Conservation (phyloP, 1,284 basidiomycete genomes). For the Apiotrichum gamsii region DNA sequence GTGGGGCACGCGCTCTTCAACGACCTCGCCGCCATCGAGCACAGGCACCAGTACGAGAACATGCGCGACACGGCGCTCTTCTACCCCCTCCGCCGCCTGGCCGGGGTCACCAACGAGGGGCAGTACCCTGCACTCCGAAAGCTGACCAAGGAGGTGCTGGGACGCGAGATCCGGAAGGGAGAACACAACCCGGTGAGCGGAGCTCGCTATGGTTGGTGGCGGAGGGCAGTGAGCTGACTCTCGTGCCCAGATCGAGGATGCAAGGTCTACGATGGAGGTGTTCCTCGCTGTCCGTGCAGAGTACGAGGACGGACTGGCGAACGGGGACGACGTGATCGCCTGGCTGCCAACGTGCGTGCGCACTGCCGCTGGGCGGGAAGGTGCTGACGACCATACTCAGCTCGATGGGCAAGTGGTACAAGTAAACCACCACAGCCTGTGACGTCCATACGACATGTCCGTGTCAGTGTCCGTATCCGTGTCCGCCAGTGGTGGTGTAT, state of each 20-base stretch:
- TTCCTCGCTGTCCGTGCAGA: slow-evolving; percentile 35
- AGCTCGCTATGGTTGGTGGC: not conserved
- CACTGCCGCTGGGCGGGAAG: too few relatives aligned
- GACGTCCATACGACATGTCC: too few relatives aligned
- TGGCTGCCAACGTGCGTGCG: slow-evolving; percentile 23
- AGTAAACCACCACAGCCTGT: too few relatives aligned
- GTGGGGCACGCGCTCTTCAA: slow-evolving; percentile 90
- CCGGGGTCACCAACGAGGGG: slow-evolving; percentile 32
- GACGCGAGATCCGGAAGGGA: slow-evolving; percentile 48
- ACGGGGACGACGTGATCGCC: slow-evolving; percentile 26
- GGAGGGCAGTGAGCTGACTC: not conserved
- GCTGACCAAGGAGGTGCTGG: slow-evolving; percentile 49
- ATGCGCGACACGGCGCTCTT: slow-evolving; percentile 53
- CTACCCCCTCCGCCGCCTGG: slow-evolving; percentile 44
- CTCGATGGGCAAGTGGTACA: slow-evolving; percentile 29
- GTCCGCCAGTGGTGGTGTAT: too few relatives aligned
- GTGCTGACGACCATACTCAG: slow-evolving; percentile 15
- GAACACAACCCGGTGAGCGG: slow-evolving; percentile 7
- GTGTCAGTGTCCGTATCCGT: too few relatives aligned
- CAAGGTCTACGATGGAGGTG: slow-evolving; percentile 32
- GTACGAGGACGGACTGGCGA: slow-evolving; percentile 28
- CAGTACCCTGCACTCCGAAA: slow-evolving; percentile 48
- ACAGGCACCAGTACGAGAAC: slow-evolving; percentile 50
- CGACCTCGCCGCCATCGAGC: slow-evolving; percentile 64
- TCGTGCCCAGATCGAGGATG: slow-evolving; percentile 38